Evolutionary conservation across 768 basidiomycete species (phyloP).

Genomic region (Coprinopsis cinerea): DNA sequence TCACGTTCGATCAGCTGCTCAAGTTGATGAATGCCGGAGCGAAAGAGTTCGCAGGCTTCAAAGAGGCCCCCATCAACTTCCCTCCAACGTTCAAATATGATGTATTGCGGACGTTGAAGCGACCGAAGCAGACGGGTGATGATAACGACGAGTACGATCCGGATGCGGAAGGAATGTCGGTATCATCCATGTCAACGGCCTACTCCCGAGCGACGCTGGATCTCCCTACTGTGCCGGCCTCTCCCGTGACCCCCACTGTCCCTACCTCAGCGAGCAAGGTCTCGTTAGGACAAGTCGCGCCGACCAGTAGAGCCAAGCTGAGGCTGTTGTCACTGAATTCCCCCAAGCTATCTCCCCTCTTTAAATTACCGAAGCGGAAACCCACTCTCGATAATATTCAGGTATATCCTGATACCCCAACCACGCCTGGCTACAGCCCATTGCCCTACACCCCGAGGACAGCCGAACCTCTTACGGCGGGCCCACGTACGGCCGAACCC

Average conservation of each 20-base stretch:
- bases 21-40: slow-evolving; percentile 61
- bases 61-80: slow-evolving; percentile 76
- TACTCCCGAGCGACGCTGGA: slow-evolving; percentile 14
- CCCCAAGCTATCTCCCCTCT: too few species aligned
- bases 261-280: slow-evolving; percentile 18
- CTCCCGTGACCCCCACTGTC: slow-evolving; percentile 6
- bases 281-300: slow-evolving; percentile 11
- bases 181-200: slow-evolving; percentile 1
- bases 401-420: slow-evolving; percentile 12
- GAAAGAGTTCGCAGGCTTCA: slow-evolving; percentile 71
- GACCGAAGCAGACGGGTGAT: slow-evolving; percentile 31
- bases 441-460: slow-evolving; percentile 14
- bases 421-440: slow-evolving; percentile 12
- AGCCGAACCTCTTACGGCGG: not conserved
- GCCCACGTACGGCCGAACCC: too few species aligned
- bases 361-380: slow-evolving; percentile 26
- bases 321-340: slow-evolving; percentile 48
- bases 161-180: slow-evolving; percentile 6
- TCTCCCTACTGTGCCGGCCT: slow-evolving; percentile 1
- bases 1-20: slow-evolving; percentile 86
- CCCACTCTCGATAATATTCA: slow-evolving; percentile 10
- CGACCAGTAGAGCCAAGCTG: slow-evolving; percentile 50
- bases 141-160: slow-evolving; percentile 21
- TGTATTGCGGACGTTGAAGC: slow-evolving; percentile 56
- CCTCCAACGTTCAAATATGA: slow-evolving; percentile 95